Evolutionary conservation across 805 yeast genomes (phyloP).

Genomic region (Blastobotrys peoriensis): DNA sequence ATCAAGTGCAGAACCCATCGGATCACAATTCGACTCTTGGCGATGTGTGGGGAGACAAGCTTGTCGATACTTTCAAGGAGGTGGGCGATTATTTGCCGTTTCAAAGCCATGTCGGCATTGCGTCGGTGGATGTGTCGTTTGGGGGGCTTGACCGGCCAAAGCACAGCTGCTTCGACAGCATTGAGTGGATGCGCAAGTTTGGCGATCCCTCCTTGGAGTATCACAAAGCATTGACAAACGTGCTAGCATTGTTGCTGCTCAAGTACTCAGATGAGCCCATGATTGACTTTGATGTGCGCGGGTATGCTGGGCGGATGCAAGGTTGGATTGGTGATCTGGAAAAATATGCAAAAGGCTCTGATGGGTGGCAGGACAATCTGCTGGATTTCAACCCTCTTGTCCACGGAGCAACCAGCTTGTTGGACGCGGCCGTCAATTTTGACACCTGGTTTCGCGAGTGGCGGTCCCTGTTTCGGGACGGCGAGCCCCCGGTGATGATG

Average conservation of each 20-base stretch:
- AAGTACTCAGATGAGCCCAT: slow-evolving; percentile 68
- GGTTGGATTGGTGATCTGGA: slow-evolving; percentile 44
- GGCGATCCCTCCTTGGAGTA: slow-evolving; percentile 53
- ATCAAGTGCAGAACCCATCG: slow-evolving; percentile 18
- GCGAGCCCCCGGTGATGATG: slow-evolving; percentile 66
- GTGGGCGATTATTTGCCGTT: slow-evolving; percentile 68
- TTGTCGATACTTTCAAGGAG: slow-evolving; percentile 23
- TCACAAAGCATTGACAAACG: slow-evolving; percentile 50
- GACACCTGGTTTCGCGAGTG: slow-evolving; percentile 58
- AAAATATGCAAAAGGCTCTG: slow-evolving; percentile 16
- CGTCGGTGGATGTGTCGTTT: slow-evolving; percentile 57
- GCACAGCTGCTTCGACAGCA: slow-evolving; percentile 59
- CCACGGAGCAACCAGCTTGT: slow-evolving; percentile 35
- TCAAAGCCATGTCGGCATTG: slow-evolving; percentile 57
- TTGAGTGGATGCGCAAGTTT: slow-evolving; percentile 45
- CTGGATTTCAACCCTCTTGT: slow-evolving; percentile 29
- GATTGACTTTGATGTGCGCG: slow-evolving; percentile 57
- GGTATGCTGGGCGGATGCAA: slow-evolving; percentile 41
- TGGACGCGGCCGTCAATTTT: slow-evolving; percentile 41
- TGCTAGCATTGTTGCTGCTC: slow-evolving; percentile 49
- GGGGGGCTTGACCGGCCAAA: slow-evolving; percentile 37
- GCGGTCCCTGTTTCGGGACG: slow-evolving; percentile 48
- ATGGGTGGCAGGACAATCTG: slow-evolving; percentile 10
- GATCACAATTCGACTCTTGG: slow-evolving; percentile 14
- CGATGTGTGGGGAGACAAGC: slow-evolving; percentile 17